Evolutionary conservation across 805 yeast genomes (phyloP).

Genomic region (Barnettozyma pratensis): DNA sequence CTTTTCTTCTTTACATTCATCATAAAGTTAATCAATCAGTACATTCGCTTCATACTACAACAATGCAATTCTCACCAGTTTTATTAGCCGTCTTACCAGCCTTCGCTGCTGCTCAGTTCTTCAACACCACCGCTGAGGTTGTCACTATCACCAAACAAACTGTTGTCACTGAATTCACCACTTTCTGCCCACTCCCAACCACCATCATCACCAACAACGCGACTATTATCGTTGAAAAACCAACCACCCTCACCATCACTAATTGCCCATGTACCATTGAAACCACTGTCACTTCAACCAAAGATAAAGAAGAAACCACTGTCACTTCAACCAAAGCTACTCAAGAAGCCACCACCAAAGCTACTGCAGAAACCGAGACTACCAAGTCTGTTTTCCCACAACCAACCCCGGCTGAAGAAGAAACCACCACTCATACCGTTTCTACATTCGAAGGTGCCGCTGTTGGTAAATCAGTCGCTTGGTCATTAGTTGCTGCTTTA

Average conservation of each 20-base stretch:
- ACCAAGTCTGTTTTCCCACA: background rate
- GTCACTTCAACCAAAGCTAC: background rate
- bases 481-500: background rate
- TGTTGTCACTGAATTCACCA: conserved; percentile 44
- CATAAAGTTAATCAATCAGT: background rate
- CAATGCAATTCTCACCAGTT: conserved; percentile 9
- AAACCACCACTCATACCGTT: background rate
- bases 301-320: background rate
- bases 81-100: conserved; percentile 9
- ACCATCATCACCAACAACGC: conserved; percentile 55
- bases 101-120: conserved; percentile 12
- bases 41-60: conserved; percentile 4
- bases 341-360: background rate
- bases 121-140: conserved; percentile 12
- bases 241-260: conserved; percentile 81
- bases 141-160: conserved; percentile 38
- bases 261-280: conserved; percentile 81
- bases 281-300: conserved; percentile 13
- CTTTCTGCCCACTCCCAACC: conserved; percentile 81
- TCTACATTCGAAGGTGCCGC: background rate
- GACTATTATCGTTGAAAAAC: conserved; percentile 70
- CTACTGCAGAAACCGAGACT: background rate
- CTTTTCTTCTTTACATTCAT: background rate
- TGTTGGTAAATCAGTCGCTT: background rate
- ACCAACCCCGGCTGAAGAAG: background rate